Conservation (phyloP, 192 early-diverging fungal species). For the Haplosporangium gracile region DNA sequence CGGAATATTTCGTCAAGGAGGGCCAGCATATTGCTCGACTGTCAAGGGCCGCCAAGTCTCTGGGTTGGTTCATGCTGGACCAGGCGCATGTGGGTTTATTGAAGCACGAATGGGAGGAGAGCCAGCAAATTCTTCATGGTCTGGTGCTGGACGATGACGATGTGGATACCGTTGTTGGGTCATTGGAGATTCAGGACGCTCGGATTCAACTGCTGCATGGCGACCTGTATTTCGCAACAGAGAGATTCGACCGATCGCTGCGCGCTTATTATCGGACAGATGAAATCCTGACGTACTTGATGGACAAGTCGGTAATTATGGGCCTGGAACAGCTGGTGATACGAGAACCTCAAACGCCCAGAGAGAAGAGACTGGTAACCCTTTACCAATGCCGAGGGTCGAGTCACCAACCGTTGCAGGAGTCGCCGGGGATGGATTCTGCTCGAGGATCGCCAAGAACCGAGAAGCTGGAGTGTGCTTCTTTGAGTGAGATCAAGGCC, state of each 20-base stretch:
- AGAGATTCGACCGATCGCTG: conserved; percentile 62
- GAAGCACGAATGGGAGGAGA: conserved; percentile 61
- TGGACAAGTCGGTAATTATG: conserved; percentile 65
- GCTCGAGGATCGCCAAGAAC: conserved; percentile 2
- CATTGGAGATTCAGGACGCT: conserved; percentile 45
- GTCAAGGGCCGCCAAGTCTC: conserved; percentile 52
- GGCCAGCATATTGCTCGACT: conserved; percentile 66
- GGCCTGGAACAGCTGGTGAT: conserved; percentile 62
- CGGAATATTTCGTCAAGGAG: conserved; percentile 73
- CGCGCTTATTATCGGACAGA: conserved; percentile 61
- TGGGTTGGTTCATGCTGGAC: conserved; percentile 58
- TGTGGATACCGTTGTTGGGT: background rate
- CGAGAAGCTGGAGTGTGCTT: conserved; percentile 38
- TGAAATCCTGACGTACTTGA: conserved; percentile 64
- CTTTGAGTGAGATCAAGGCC: conserved; percentile 39
- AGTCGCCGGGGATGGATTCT: background rate
- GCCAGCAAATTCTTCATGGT: conserved; percentile 54
- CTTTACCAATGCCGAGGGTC: background rate
- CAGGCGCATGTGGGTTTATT: conserved; percentile 69
- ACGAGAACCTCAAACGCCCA: conserved; percentile 64
- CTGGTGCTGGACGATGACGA: conserved; percentile 47
- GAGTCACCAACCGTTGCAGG: background rate
- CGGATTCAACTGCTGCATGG: conserved; percentile 60
- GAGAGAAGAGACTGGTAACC: conserved; percentile 55
- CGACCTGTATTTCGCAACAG: conserved; percentile 61